Conservation (phyloP, 805 yeast genomes). For the Zygosaccharomyces bailii region DNA sequence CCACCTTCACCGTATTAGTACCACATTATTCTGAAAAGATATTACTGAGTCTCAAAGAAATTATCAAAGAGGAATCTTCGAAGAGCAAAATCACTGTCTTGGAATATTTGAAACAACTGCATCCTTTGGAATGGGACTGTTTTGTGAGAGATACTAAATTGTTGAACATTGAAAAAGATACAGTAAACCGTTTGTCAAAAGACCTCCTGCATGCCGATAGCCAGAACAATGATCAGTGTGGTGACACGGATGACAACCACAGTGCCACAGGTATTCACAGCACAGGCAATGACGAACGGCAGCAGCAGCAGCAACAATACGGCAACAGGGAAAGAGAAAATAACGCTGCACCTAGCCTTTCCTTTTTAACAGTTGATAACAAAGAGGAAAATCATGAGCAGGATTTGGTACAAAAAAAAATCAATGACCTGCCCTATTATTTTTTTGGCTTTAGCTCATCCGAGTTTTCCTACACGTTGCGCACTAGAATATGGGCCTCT, state of each 20-base stretch:
- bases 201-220: slow-evolving; percentile 5
- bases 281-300: no score
- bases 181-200: slow-evolving; percentile 10
- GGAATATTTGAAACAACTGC: slow-evolving; percentile 71
- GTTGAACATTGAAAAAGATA: slow-evolving; percentile 52
- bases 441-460: slow-evolving; percentile 71
- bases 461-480: slow-evolving; percentile 55
- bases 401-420: slow-evolving; percentile 38
- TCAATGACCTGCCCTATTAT: slow-evolving; percentile 64
- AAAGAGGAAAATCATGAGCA: slow-evolving; percentile 5
- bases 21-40: slow-evolving; percentile 89
- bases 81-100: slow-evolving; percentile 63
- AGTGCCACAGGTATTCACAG: no score
- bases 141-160: slow-evolving; percentile 75
- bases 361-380: background rate
- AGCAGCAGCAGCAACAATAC: background rate
- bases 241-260: slow-evolving; percentile 35
- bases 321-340: no score
- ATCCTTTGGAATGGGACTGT: slow-evolving; percentile 74
- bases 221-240: slow-evolving; percentile 15
- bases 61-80: slow-evolving; percentile 63
- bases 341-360: slow-evolving; percentile 9
- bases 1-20: slow-evolving; percentile 75
- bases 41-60: slow-evolving; percentile 68
- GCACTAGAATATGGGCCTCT: slow-evolving; percentile 88